Evolutionary conservation across 495 filamentous ascomycete species (phyloP).

Genomic region (Penicillium malachiteum): DNA sequence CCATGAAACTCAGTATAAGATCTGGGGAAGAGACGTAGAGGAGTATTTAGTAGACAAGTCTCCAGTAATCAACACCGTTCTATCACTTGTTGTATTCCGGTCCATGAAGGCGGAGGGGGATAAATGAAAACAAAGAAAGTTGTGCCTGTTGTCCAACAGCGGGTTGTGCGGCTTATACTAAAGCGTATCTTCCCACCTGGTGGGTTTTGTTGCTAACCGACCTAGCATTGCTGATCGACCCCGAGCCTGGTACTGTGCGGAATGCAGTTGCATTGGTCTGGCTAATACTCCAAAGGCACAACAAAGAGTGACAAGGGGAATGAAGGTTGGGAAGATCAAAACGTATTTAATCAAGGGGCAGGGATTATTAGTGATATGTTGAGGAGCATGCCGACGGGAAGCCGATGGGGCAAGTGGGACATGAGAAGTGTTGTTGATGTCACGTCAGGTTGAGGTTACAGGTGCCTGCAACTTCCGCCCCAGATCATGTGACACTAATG

Average conservation of each 20-base stretch:
- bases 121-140: not conserved
- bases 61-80: not conserved
- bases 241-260: constrained; percentile 8
- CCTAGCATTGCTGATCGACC: not conserved
- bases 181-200: not conserved
- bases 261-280: constrained; percentile 7
- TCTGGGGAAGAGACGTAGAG: not conserved
- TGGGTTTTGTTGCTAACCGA: not conserved
- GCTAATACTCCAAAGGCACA: not conserved
- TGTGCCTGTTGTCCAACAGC: not conserved
- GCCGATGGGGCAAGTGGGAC: constrained; percentile 4
- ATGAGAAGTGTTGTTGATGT: constrained; percentile 11
- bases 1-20: not conserved
- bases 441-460: constrained; percentile 14
- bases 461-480: not conserved
- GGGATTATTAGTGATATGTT: not conserved
- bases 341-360: not conserved
- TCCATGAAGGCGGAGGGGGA: not conserved
- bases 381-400: not conserved
- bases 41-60: not conserved
- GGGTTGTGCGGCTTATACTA: not conserved
- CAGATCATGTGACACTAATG: not conserved
- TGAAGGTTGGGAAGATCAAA: not conserved
- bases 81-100: not conserved
- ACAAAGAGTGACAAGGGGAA: not conserved